A percentile compares a stretch with the other conserved stretches of the same genome.
Evolutionary conservation across 129 eudicot species (phyloP).

Genomic region (Arctium lappa): DNA sequence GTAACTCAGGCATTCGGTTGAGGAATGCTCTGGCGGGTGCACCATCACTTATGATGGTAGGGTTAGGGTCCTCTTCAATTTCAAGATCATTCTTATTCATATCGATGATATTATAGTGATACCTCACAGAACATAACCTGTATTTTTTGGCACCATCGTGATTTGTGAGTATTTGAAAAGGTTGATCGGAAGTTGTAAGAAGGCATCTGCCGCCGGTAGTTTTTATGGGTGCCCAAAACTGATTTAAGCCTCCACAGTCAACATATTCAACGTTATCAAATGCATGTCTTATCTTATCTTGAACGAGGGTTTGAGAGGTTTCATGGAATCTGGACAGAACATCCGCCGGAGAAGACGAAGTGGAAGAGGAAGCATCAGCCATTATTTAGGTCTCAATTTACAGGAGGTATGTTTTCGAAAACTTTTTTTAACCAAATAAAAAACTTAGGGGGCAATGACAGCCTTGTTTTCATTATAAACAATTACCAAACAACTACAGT

Average conservation of each 20-base stretch:
- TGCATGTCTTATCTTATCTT: not conserved
- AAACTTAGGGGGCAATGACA: too few species aligned
- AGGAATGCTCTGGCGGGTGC: not conserved
- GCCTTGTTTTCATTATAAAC: too few species aligned
- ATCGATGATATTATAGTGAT: not conserved
- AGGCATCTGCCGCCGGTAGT: not conserved
- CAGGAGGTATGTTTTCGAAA: too few species aligned
- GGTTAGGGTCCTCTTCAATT: not conserved
- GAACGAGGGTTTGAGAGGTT: too few species aligned
- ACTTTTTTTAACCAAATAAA: too few species aligned
- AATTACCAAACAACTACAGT: too few species aligned
- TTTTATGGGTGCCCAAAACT: constrained; percentile 21
- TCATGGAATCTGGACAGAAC: too few species aligned
- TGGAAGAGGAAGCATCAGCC: too few species aligned
- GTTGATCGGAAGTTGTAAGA: constrained; percentile 21
- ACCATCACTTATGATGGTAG: not conserved
- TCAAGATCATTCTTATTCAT: not conserved
- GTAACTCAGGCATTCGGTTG: not conserved
- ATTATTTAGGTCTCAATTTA: too few species aligned
- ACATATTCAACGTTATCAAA: not conserved
- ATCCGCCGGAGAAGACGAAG: too few species aligned
- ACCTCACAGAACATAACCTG: not conserved
- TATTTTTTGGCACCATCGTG: not conserved
- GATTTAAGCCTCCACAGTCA: not conserved
- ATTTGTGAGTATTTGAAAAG: not conserved